phyloP scores from a whole-genome alignment of 306 rosid species.

The Dalbergia cochinchinensis region DNA sequence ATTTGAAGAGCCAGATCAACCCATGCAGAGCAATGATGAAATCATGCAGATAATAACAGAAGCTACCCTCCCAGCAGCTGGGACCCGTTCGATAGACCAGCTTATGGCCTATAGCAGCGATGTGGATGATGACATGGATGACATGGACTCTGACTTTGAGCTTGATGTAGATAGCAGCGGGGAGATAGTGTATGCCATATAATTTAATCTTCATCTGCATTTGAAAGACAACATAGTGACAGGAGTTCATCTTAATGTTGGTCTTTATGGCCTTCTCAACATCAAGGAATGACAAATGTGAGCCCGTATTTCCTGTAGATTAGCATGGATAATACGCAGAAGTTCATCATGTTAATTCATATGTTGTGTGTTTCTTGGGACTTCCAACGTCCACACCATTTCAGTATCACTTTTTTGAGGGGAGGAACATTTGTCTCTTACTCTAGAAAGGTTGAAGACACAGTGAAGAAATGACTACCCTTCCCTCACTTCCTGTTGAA shows the following conservation, averaged over 20 bases:
- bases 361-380: conserved; percentile 36
- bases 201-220: conserved; percentile 35
- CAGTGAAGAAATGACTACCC: conserved; percentile 1
- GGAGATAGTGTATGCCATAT: conserved; percentile 91
- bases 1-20: conserved; percentile 91
- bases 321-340: conserved; percentile 31
- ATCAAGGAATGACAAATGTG: conserved; percentile 30
- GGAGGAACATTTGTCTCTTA: conserved; percentile 26
- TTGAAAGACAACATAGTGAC: conserved; percentile 26
- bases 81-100: conserved; percentile 59
- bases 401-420: conserved; percentile 6
- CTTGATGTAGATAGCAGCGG: conserved; percentile 94
- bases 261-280: conserved; percentile 32
- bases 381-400: conserved; percentile 3
- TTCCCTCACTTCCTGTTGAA: conserved; percentile 12
- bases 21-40: conserved; percentile 78
- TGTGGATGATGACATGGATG: conserved; percentile 82
- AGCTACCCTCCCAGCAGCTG: conserved; percentile 88
- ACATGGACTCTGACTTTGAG: conserved; percentile 76
- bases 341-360: conserved; percentile 41
- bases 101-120: conserved; percentile 64
- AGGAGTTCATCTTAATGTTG: conserved; percentile 8
- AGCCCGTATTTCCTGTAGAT: conserved; percentile 32
- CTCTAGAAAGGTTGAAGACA: neutral
- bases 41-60: conserved; percentile 95